Evolutionary conservation across 2,329 filamentous ascomycete genomes (phyloP).

Genomic region (Fusarium graminum): DNA sequence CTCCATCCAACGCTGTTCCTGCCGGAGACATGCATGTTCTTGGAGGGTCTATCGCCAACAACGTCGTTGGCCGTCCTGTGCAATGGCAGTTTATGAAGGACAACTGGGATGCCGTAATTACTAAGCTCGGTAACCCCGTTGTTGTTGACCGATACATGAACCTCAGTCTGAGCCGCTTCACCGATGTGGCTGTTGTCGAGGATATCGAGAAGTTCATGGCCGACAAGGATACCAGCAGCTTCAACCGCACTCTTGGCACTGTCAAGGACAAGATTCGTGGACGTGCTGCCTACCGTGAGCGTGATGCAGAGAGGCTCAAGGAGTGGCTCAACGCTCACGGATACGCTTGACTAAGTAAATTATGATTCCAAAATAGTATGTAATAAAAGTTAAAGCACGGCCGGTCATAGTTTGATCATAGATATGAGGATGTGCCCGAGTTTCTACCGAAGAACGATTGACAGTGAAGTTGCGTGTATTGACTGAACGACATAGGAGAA

Average conservation of each 20-base stretch:
- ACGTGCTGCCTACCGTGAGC: slow-evolving; percentile 82
- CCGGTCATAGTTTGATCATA: background rate
- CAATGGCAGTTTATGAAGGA: slow-evolving; percentile 89
- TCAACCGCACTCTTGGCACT: slow-evolving; percentile 87
- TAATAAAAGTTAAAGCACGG: slow-evolving; percentile 25
- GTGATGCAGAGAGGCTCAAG: slow-evolving; percentile 78
- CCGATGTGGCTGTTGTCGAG: slow-evolving; percentile 74
- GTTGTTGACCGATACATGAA: slow-evolving; percentile 91
- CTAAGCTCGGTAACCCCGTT: slow-evolving; percentile 84
- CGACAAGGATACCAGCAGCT: slow-evolving; percentile 86
- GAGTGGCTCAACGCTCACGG: slow-evolving; percentile 79
- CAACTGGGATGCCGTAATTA: slow-evolving; percentile 81
- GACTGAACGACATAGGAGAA: too few species aligned
- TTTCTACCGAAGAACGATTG: background rate
- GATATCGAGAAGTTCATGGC: slow-evolving; percentile 90
- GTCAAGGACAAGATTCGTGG: slow-evolving; percentile 88
- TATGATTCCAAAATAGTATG: slow-evolving; percentile 33
- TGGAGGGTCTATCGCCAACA: slow-evolving; percentile 77
- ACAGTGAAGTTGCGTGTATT: too few species aligned
- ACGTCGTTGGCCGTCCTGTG: slow-evolving; percentile 77
- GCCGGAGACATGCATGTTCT: slow-evolving; percentile 90
- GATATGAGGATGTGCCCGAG: background rate
- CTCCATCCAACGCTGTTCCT: slow-evolving; percentile 74
- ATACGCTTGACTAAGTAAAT: slow-evolving; percentile 56
- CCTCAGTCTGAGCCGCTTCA: slow-evolving; percentile 81